These are phyloP conservation scores for Trichoderma orchidacearum DNA, from an alignment of 495 filamentous ascomycete species.

Conservation along the genomic window DNA sequence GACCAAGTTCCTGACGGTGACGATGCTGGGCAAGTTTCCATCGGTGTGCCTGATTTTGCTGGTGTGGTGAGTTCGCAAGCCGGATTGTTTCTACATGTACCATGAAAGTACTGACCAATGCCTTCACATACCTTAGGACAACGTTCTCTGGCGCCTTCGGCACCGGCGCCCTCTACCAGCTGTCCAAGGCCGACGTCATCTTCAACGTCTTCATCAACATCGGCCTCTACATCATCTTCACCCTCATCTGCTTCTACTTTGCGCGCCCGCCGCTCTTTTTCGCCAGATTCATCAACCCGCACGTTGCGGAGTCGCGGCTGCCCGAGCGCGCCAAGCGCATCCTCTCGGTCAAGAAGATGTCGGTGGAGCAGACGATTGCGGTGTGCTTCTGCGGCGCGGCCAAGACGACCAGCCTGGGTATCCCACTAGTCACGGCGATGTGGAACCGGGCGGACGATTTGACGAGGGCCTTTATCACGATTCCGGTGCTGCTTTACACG, in stretches of 20 bases:
- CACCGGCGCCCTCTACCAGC: constrained; percentile 31
- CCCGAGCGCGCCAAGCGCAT: constrained; percentile 8
- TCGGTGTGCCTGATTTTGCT: constrained; percentile 33
- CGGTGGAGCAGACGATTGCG: constrained; percentile 35
- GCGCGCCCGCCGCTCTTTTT: constrained; percentile 23
- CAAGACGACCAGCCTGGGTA: constrained; percentile 41
- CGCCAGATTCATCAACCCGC: constrained; percentile 8
- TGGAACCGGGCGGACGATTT: constrained; percentile 36
- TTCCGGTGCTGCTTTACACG: constrained; percentile 41
- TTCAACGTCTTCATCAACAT: constrained; percentile 41
- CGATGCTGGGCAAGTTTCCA: constrained; percentile 30
- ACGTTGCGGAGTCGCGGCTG: constrained; percentile 11
- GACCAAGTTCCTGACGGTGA: constrained; percentile 17
- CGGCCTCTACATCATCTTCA: constrained; percentile 37
- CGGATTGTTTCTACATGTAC: neutral
- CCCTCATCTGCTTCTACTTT: constrained; percentile 32
- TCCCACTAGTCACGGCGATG: constrained; percentile 39
- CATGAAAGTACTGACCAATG: constrained; percentile 2
- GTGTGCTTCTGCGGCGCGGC: constrained; percentile 44
- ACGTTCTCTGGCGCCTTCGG: constrained; percentile 43
- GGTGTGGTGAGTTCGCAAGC: constrained; percentile 30
- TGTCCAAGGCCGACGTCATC: constrained; percentile 31
- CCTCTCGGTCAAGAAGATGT: constrained; percentile 22
- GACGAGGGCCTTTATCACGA: constrained; percentile 35
- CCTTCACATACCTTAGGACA: constrained; percentile 20